phyloP scores from a whole-genome alignment of 768 basidiomycete species.

The Suillus sp. region DNA sequence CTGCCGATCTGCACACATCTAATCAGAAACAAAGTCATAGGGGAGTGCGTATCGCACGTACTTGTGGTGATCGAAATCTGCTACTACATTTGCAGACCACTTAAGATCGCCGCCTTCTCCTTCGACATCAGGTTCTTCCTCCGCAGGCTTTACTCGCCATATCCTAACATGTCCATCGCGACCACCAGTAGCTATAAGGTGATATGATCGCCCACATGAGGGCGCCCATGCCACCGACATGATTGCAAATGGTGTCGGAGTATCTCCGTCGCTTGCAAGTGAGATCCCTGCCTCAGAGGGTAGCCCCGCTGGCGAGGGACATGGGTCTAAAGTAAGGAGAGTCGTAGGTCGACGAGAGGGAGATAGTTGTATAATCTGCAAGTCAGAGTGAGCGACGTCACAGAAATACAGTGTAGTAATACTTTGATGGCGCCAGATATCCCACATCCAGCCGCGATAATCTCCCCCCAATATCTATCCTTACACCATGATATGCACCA shows the following conservation, averaged over 20 bases:
- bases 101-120: conserved; percentile 39
- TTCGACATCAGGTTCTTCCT: conserved; percentile 47
- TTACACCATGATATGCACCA: conserved; percentile 97
- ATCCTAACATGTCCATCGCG: conserved; percentile 89
- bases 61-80: conserved; percentile 89
- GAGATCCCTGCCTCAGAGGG: conserved; percentile 27
- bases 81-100: conserved; percentile 79
- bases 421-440: conserved; percentile 78
- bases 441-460: conserved; percentile 79
- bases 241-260: conserved; percentile 58
- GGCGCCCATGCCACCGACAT: conserved; percentile 93
- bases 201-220: conserved; percentile 90
- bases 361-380: conserved; percentile 74
- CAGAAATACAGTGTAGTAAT: conserved; percentile 2
- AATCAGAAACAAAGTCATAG: conserved; percentile 14
- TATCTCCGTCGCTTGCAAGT: conserved; percentile 34
- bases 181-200: conserved; percentile 88
- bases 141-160: conserved; percentile 76
- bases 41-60: conserved; percentile 31
- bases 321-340: conserved; percentile 56
- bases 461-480: conserved; percentile 93
- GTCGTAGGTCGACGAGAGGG: conserved; percentile 66
- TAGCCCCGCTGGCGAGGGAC: conserved; percentile 33
- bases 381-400: conserved; percentile 9
- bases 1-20: conserved; percentile 52